Evolutionary conservation across 2,329 filamentous ascomycete species (phyloP).

Genomic region (Microcera coccophila): DNA sequence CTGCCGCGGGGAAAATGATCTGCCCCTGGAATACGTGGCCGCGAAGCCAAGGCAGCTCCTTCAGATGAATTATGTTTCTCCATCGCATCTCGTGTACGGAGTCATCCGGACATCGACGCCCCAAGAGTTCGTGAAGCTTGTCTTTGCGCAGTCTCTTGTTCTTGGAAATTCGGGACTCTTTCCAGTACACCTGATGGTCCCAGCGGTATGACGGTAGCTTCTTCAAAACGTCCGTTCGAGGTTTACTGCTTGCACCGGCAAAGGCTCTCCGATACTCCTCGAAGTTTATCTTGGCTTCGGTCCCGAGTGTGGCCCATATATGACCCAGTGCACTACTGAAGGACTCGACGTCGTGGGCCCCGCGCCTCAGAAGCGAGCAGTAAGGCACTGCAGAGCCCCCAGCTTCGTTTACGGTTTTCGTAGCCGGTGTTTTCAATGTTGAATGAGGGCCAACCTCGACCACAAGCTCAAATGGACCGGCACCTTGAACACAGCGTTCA

Average conservation of each 20-base stretch:
- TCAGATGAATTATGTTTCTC: conserved; percentile 45
- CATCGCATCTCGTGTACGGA: conserved; percentile 45
- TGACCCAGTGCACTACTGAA: conserved; percentile 30
- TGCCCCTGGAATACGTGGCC: conserved; percentile 47
- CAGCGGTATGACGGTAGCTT: conserved; percentile 48
- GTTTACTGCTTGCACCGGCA: too few relatives aligned
- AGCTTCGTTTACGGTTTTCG: too few relatives aligned
- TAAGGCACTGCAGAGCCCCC: too few relatives aligned
- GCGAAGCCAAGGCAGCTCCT: conserved; percentile 54
- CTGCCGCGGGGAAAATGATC: conserved; percentile 39
- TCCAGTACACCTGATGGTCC: conserved; percentile 46
- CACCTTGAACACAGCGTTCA: too few relatives aligned
- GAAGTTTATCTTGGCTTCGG: conserved; percentile 3
- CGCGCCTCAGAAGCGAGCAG: conserved; percentile 13
- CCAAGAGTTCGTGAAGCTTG: conserved; percentile 44
- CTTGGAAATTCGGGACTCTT: conserved; percentile 42
- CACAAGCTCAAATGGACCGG: too few relatives aligned
- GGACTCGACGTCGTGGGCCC: conserved; percentile 33
- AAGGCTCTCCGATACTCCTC: too few relatives aligned
- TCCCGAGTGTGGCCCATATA: conserved; percentile 41
- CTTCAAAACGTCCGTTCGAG: conserved; percentile 29
- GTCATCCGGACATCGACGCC: conserved; percentile 40
- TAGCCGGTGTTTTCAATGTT: too few relatives aligned
- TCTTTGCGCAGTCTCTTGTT: conserved; percentile 40
- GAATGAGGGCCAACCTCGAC: too few relatives aligned